Base-by-base conservation (phyloP, 768 basidiomycete species). In the Pleurotus tuber-regium region DNA sequence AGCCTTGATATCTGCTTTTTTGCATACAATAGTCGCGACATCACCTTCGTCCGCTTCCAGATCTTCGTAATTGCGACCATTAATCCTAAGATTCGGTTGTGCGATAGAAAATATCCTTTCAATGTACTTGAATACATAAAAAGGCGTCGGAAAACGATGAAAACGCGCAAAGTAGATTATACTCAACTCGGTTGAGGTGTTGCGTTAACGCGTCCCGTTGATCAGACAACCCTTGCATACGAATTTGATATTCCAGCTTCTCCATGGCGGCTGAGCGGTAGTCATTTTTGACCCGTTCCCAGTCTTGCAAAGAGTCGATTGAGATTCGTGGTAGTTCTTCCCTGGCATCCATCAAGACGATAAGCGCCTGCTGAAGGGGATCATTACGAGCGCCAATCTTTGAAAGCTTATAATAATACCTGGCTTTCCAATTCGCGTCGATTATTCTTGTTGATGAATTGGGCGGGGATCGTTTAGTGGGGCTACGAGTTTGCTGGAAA, bases 41-140 rank as follows among this genome's bases (percentile, higher is more conserved):
- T 47, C 44, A 82, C 86, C 79, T 59, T 79, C 75, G 53, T 78
- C 80, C 43, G 76, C 73, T 16, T 77, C 75, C n/a, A 83, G 68
- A 3, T 82, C 76, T 59, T 88, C 88, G 55, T 82, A 81, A 54
- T 85, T 83, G 48, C 85, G 83, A 23, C 91, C 91, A 61, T 92
- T 92, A 8, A 93, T 78, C 26, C 87, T 81, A 18, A 94, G 65
- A 66, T 93, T 94, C 4, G 82, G 78, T 55, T 81, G 78, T 0
- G 85, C 78, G 48, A 83, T 76, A 29, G 70, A 71, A 56, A 89
- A 85, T 14, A 83, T 77, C 16, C 68, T 67, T 19, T 87, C 84
- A 28, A 86, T 73, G 57, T 78, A 85, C 86, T 89, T 40, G 36
- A 31, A 31, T 33, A 39, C 26, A 29, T 21, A 39, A 51, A 19